Evolutionary conservation across 1,139 yeast genomes (phyloP), one percentile per base, ranked within the genome.

Genomic region (Zygoascus sp.): DNA sequence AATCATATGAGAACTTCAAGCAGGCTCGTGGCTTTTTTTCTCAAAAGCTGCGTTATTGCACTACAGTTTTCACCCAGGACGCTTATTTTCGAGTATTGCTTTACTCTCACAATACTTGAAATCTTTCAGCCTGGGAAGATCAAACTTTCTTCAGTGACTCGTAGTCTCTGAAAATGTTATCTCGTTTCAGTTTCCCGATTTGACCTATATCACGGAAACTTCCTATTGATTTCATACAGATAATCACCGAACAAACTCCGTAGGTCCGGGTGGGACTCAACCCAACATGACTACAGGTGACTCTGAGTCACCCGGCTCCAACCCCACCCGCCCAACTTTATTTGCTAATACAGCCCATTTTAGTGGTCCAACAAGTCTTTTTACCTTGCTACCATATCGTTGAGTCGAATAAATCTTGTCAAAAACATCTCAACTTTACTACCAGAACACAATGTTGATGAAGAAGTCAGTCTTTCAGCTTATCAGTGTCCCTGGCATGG

Each of bases 171-270:
- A n/a, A n/a, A n/a, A n/a, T 8, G 55, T 23, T 44, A 47, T 45
- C 49, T 50, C 58, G 56, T 54, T 53, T 53, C 56, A 50, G 56
- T 43, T 23, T 43, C 40, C 36, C 15, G 48, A 32, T 38, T 42
- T n/a, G 17, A 7, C n/a, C 25, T 16, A 28, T 45, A 36, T 44
- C 40, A 20, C 30, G 19, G 8, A 13, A 30, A 25, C 48, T 48
- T 45, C 51, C 48, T 45, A 40, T 47, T 35, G 48, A 41, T 47
- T 44, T 50, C 51, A 43, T 15, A 44, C 47, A 49, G n/a, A n/a
- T 25, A 25, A 10, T 25, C 28, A 10, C 4, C 9, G 7, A 25
- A 25, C 28, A 25, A n/a, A 4, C 8, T 4, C 11, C 17, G 34
- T 30, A 9, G 34, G 34, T 15, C 13, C 13, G 34, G 17, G 32